phyloP scores from a whole-genome alignment of 2,329 filamentous ascomycete genomes.

The Hymenoscyphus albidus region DNA sequence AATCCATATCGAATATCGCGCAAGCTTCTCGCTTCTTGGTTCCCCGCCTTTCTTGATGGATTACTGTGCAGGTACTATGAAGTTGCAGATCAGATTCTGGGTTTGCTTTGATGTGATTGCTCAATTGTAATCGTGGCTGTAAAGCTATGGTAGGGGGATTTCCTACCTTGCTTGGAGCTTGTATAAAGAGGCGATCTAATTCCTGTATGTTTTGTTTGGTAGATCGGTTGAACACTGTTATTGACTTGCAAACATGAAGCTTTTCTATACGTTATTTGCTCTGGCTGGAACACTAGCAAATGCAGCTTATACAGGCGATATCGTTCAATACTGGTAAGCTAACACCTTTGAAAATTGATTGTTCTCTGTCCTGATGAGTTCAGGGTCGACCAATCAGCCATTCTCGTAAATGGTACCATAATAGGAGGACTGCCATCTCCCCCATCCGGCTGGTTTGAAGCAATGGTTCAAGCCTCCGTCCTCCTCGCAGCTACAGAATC shows the following conservation, averaged over 20 bases:
- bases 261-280: background rate
- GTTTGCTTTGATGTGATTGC: background rate
- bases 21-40: background rate
- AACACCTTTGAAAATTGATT: background rate
- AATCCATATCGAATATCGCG: slow-evolving; percentile 3
- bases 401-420: background rate
- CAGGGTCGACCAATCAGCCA: slow-evolving; percentile 2
- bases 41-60: background rate
- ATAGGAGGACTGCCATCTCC: background rate
- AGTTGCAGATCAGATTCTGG: background rate
- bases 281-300: background rate
- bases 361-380: background rate
- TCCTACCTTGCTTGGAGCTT: background rate
- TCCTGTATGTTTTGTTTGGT: background rate
- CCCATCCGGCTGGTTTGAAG: background rate
- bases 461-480: background rate
- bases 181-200: background rate
- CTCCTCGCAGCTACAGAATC: background rate
- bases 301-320: background rate
- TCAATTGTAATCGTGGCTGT: background rate
- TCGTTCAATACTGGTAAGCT: background rate
- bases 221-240: background rate
- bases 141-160: background rate
- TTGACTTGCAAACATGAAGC: background rate
- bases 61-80: background rate